These are phyloP conservation scores for Sugiyamaella castrensis DNA, from an alignment of 1,139 yeast genomes.

Conservation along the genomic window DNA sequence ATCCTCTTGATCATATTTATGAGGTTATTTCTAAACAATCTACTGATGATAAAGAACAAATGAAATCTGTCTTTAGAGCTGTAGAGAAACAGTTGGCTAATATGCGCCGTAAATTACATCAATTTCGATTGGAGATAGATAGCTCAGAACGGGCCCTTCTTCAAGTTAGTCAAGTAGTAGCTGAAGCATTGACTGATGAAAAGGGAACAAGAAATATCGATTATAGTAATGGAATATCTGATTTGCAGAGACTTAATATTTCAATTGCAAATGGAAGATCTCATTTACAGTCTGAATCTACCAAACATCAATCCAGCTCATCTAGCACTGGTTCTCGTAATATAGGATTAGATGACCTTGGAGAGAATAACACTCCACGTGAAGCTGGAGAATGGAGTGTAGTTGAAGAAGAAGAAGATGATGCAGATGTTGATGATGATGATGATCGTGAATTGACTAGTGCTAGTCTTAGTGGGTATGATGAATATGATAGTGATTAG, in stretches of 20 bases:
- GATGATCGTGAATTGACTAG: constrained; percentile 26
- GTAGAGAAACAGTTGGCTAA: constrained; percentile 21
- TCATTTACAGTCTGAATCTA: neutral
- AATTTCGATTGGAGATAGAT: constrained; percentile 21
- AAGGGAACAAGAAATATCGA: no score
- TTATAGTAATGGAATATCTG: no score
- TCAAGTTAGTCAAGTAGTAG: constrained; percentile 17
- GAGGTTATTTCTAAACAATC: constrained; percentile 13
- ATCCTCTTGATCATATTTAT: constrained; percentile 19
- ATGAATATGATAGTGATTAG: constrained; percentile 24
- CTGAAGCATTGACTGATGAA: constrained; percentile 5
- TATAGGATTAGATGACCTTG: no score
- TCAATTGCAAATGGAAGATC: neutral
- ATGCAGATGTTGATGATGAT: constrained; percentile 22
- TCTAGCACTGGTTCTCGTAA: no score
- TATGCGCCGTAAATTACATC: constrained; percentile 18
- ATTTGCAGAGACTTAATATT: no score
- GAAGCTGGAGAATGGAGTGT: constrained; percentile 28
- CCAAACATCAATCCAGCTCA: no score
- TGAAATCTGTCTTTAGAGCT: constrained; percentile 14
- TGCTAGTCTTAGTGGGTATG: constrained; percentile 28
- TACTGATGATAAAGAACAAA: constrained; percentile 13
- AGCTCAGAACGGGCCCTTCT: constrained; percentile 19
- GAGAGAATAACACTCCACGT: constrained; percentile 6
- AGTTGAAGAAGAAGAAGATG: constrained; percentile 19